Evolutionary conservation across 352 stramenopile genomes (phyloP), one percentile per base, ranked within the genome.

Genomic region (Phytophthora macrochlamydospora): DNA sequence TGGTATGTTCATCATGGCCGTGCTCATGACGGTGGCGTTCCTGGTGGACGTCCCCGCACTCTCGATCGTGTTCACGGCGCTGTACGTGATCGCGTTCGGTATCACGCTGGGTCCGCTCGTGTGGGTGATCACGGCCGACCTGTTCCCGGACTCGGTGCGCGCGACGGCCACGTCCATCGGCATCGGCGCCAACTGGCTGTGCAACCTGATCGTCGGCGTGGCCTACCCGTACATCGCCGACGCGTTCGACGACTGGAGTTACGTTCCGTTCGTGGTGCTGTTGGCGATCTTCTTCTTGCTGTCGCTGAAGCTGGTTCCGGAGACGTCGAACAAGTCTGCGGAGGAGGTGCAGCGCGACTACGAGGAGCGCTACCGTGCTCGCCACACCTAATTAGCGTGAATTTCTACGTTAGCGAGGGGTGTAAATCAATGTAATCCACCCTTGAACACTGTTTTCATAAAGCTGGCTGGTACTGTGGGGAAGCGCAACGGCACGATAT

Each of bases 251-350:
- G 63, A 81, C 69, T 70, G 75, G 11, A 62, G 60, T 7, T 82
- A 83, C 42, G 2, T 84, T 42, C 67, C 75, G 24, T 83, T 85
- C 67, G 59, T 89, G 33, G 54, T 60, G 2, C 63, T 68, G 32
- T 55, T 87, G 30, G 65, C 63, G 24, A 9, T 83, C 31, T 79
- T 80, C 62, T 74, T 69, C 45, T 1, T 69, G 11, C 83, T 81
- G 56, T 66, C 72, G 54, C 62, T 65, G 29, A 67, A 67, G 42
- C 53, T 61, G 18, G 57, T 89, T 5, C 80, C 80, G n/a, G 80
- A 89, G 59, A 89, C 80, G n/a, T 73, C 65, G 24, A 69, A 71
- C 46, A 83, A 83, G 44, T 81, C 80, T 8, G 74, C 54, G 42
- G 67, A 85, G 12, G 75, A 84, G 56, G 85, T 89, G 56, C 71